Base-by-base conservation (phyloP, 1,284 basidiomycete genomes). In the Ganoderma boninense region DNA sequence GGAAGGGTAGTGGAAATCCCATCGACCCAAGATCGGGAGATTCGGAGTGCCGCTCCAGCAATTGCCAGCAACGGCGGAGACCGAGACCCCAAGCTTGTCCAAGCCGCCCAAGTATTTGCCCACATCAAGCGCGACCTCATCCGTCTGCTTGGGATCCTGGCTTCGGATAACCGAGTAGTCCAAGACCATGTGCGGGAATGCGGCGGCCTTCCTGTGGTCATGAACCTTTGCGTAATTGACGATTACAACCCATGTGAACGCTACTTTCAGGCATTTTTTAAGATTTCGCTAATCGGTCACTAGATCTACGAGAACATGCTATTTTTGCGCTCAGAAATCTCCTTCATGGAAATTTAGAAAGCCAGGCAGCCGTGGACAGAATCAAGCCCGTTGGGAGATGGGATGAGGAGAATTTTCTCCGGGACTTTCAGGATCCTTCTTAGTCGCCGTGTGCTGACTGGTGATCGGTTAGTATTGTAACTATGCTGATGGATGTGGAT, bases 221-320 rank as follows among this genome's bases (percentile, higher is more conserved):
- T 97, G 86, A 92, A 92, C 74, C 84, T 96, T 82, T 97, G 95
- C 79, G 94, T 95, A 29, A 86, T 96, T 35, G 96, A 98, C 79
- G 95, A 97, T 76, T 83, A 91, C 69, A 97, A 97, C 80, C 95
- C 95, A 54, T 97, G 96, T 97, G 79, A 80, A 91, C 87, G n/a
- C 46, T 44, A 43, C 23, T 26, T 40, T 8, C 6, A 13, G 18
- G 62, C 46, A 66, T 11, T 35, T 8, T 11, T 35, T 32, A 16
- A n/a, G 6, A 4, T 14, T 26, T 44, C 13, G 54, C 29, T 43
- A 29, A 63, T 13, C 46, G 3, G 26, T n/a, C 6, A 26, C 54
- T 29, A 97, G 96, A 95, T 82, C 83, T 98, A 61, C 90, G 95
- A 49, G 96, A 97, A 80, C 94, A 97, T 79, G 95, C 96, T 1